These are phyloP conservation scores for Strigomonas galati DNA, from an alignment of 208 protist genomes.

Conservation along the genomic window DNA sequence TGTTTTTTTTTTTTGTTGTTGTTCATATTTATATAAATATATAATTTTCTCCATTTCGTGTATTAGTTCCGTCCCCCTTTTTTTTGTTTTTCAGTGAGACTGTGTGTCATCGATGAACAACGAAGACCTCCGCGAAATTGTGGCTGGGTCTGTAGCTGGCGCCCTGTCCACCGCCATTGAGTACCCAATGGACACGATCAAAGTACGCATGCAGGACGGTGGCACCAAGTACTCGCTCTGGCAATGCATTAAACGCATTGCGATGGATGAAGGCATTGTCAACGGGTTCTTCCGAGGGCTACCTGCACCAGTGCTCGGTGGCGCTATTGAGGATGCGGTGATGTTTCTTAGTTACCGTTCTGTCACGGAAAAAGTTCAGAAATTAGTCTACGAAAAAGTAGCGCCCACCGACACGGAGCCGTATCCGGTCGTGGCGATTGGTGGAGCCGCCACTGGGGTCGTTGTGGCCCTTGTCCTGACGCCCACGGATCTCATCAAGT, in stretches of 20 bases:
- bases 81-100: too few species aligned
- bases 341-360: conserved; percentile 77
- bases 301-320: conserved; percentile 79
- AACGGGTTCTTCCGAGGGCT: conserved; percentile 90
- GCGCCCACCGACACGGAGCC: conserved; percentile 62
- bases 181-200: conserved; percentile 93
- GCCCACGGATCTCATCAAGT: conserved; percentile 90
- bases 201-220: conserved; percentile 89
- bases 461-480: conserved; percentile 84
- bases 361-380: conserved; percentile 48
- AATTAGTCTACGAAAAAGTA: conserved; percentile 40
- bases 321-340: conserved; percentile 78
- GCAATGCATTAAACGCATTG: conserved; percentile 67
- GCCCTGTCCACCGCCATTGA: conserved; percentile 77
- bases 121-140: conserved; percentile 66
- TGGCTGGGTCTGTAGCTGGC: conserved; percentile 74
- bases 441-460: conserved; percentile 64
- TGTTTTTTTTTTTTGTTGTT: conserved; percentile 12
- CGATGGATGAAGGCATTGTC: conserved; percentile 72
- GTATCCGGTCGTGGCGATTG: conserved; percentile 49
- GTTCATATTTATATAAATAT: too few species aligned
- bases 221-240: conserved; percentile 57
- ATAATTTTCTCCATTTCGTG: too few species aligned
- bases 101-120: background rate
- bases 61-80: background rate